Evolutionary conservation across 805 yeast species (phyloP).

Genomic region (Barnettozyma californica): DNA sequence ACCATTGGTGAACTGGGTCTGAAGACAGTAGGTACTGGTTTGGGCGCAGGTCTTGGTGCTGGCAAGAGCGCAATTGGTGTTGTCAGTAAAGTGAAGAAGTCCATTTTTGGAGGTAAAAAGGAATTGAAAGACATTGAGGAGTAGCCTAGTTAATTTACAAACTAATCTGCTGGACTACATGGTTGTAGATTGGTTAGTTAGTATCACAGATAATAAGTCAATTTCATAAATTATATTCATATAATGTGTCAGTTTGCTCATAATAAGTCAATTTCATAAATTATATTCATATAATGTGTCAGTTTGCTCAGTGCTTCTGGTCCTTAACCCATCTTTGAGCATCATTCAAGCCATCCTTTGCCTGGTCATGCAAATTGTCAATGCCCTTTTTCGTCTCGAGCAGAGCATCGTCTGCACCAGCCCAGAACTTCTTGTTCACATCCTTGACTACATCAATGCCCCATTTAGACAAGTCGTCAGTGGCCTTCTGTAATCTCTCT

Average conservation of each 20-base stretch:
- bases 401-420: constrained; percentile 27
- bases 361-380: constrained; percentile 18
- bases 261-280: not conserved
- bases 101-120: constrained; percentile 31
- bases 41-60: constrained; percentile 40
- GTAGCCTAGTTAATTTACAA: too few species aligned
- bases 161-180: not conserved
- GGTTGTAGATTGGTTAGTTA: not conserved
- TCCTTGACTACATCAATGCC: constrained; percentile 17
- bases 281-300: not conserved
- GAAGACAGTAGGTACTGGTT: constrained; percentile 46
- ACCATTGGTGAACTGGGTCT: constrained; percentile 45
- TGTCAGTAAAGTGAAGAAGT: constrained; percentile 35
- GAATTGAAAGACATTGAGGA: constrained; percentile 7
- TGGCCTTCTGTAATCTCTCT: constrained; percentile 16
- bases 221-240: too few species aligned
- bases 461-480: constrained; percentile 23
- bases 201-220: not conserved
- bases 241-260: not conserved
- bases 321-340: constrained; percentile 23
- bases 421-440: constrained; percentile 27
- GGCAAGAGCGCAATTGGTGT: constrained; percentile 39
- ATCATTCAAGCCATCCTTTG: constrained; percentile 18
- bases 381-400: constrained; percentile 24
- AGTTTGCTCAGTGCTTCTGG: constrained; percentile 9